Base-by-base conservation (phyloP, 305 asterid genomes). In the Solanum hybrid region DNA sequence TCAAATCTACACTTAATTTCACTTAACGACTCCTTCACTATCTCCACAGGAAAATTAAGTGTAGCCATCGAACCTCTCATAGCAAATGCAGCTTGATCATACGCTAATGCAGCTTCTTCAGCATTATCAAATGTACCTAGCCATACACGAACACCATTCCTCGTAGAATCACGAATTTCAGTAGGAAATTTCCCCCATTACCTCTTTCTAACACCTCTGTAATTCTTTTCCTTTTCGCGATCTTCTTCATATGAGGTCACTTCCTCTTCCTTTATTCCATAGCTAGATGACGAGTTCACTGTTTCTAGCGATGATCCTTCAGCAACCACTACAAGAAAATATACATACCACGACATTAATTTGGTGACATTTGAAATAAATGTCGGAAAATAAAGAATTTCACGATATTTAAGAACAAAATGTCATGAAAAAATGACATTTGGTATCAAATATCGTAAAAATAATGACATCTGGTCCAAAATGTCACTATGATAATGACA, bases 111-210 rank as follows among this genome's bases (percentile, higher is more conserved):
- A 40, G 5, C 51, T 40, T 40, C 51, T 90, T 95, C 98, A 35
- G 95, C 97, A 69, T 88, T 93, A 75, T 95, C 97, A 79, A 95
- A 95, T 11, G 97, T 95, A n/a, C 98, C 97, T 1, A 95, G 93
- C 97, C 97, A 95, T 3, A 95, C 97, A 9, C 97, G 79, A 14
- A 93, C 92, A 2, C 98, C 98, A 35, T 95, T 95, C 91, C 98
- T 87, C 0, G 97, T 95, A 2, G 98, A 95, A 66, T 95, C 98
- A 78, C 96, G 90, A 10, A 95, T 95, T 91, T 95, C 97, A 10
- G 97, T 95, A 32, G 97, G 96, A 89, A 89, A 95, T 87, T 94
- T 94, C 14, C 96, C 98, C 98, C 96, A 95, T 29, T 96, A 96
- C 89, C 97, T 93, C 92, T 94, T 90, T 8, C 97, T 85, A 3